Percentiles rank a stretch among this genome's conserved stretches.
Evolutionary conservation across 352 stramenopile genomes (phyloP).

Genomic region (Bremia lactucae): DNA sequence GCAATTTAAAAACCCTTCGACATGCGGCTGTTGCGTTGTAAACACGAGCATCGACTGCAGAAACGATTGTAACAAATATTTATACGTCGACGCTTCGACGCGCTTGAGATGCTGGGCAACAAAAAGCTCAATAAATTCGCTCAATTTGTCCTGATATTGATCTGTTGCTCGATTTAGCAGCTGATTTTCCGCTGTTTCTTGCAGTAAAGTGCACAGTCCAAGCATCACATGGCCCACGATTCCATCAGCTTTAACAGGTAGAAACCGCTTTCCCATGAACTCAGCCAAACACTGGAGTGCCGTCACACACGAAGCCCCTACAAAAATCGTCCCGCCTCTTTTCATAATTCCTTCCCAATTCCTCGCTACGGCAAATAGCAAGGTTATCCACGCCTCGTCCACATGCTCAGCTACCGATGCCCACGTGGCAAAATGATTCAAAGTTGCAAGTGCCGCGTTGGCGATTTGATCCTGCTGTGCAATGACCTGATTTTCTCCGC

Average conservation of each 20-base stretch:
- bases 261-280: slow-evolving; percentile 58
- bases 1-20: slow-evolving; percentile 69
- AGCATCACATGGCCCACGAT: slow-evolving; percentile 49
- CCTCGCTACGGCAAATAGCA: slow-evolving; percentile 47
- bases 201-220: slow-evolving; percentile 42
- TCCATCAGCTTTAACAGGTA: slow-evolving; percentile 23
- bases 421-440: slow-evolving; percentile 45
- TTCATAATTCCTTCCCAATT: slow-evolving; percentile 28
- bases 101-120: slow-evolving; percentile 63
- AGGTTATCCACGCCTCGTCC: slow-evolving; percentile 40
- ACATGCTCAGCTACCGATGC: slow-evolving; percentile 43
- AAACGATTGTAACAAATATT: slow-evolving; percentile 38
- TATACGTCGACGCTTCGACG: slow-evolving; percentile 47
- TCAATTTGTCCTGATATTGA: slow-evolving; percentile 67
- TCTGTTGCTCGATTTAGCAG: slow-evolving; percentile 35
- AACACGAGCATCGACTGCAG: slow-evolving; percentile 47
- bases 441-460: slow-evolving; percentile 37
- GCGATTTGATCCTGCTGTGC: slow-evolving; percentile 36
- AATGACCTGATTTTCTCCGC: slow-evolving; percentile 5
- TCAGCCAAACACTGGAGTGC: slow-evolving; percentile 53
- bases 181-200: slow-evolving; percentile 49
- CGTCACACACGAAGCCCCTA: slow-evolving; percentile 35
- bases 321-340: slow-evolving; percentile 14
- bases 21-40: slow-evolving; percentile 60
- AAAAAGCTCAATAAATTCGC: slow-evolving; percentile 62